Conservation (phyloP, 2,329 filamentous ascomycete genomes). For the Immersiporthe knoxdaviesiana region DNA sequence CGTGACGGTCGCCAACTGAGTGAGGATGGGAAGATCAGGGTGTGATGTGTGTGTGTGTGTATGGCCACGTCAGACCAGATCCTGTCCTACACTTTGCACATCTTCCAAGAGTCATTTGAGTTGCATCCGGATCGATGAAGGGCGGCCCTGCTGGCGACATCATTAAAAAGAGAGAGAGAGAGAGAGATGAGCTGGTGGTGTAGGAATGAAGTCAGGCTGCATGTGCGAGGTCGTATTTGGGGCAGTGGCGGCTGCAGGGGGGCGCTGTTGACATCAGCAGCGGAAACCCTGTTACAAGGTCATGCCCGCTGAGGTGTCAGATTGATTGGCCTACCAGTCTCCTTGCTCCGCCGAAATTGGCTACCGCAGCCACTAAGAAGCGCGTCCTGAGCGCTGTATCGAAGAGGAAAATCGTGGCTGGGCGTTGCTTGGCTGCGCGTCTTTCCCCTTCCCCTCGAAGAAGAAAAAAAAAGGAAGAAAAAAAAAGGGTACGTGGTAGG, state of each 20-base stretch:
- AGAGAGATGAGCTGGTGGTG: not conserved
- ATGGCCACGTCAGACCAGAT: not conserved
- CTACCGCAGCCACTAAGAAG: constrained; percentile 1
- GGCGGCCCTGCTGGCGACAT: not conserved
- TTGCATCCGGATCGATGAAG: not conserved
- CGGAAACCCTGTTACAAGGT: constrained; percentile 3
- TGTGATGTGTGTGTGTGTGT: not conserved
- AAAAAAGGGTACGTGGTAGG: not conserved
- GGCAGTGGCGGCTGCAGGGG: constrained; percentile 4
- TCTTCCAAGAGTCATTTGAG: no score
- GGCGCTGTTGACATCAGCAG: constrained; percentile 12
- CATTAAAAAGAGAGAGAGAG: not conserved
- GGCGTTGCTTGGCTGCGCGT: constrained; percentile 8
- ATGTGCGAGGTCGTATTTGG: not conserved
- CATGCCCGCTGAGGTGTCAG: constrained; percentile 1
- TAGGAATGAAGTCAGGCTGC: constrained; percentile 1
- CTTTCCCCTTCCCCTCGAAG: no score
- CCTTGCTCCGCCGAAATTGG: constrained; percentile 8
- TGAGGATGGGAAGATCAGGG: not conserved
- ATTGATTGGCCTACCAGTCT: constrained; percentile 4
- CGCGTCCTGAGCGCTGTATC: not conserved
- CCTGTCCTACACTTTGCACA: not conserved
- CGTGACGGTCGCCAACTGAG: not conserved
- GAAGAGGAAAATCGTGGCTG: constrained; percentile 6
- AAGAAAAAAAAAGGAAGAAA: not conserved